phyloP scores from a whole-genome alignment of 2,329 filamentous ascomycete species.

The Fusarium secorum region DNA sequence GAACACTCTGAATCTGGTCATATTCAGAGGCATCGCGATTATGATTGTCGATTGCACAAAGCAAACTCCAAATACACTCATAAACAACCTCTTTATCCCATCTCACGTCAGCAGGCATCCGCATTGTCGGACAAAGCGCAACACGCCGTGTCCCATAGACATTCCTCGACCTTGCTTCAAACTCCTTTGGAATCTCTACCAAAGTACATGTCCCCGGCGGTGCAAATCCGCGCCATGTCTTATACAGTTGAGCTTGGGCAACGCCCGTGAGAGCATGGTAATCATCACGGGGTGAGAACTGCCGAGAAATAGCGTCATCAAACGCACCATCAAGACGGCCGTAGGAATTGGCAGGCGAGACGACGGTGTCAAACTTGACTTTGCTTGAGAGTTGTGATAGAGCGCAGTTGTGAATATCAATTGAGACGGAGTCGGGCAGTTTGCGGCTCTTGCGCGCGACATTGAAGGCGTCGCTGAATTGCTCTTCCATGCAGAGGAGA shows the following conservation, averaged over 20 bases:
- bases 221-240: constrained; percentile 57
- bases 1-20: constrained; percentile 50
- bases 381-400: constrained; percentile 49
- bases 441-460: constrained; percentile 7
- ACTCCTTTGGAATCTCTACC: constrained; percentile 53
- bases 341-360: constrained; percentile 64
- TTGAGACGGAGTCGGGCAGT: constrained; percentile 42
- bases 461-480: constrained; percentile 20
- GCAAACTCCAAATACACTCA: constrained; percentile 61
- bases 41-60: constrained; percentile 57
- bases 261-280: constrained; percentile 57
- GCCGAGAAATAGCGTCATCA: constrained; percentile 61
- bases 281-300: constrained; percentile 53
- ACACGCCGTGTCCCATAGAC: constrained; percentile 53
- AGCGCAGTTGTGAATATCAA: constrained; percentile 50
- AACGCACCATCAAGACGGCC: constrained; percentile 62
- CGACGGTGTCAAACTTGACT: constrained; percentile 56
- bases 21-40: constrained; percentile 45
- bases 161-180: constrained; percentile 46
- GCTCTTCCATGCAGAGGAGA: constrained; percentile 28
- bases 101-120: constrained; percentile 50
- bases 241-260: constrained; percentile 55
- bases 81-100: constrained; percentile 64
- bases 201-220: constrained; percentile 60
- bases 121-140: constrained; percentile 63